Base-by-base conservation (phyloP, 2,329 filamentous ascomycete genomes). In the Lachnellula cervina region DNA sequence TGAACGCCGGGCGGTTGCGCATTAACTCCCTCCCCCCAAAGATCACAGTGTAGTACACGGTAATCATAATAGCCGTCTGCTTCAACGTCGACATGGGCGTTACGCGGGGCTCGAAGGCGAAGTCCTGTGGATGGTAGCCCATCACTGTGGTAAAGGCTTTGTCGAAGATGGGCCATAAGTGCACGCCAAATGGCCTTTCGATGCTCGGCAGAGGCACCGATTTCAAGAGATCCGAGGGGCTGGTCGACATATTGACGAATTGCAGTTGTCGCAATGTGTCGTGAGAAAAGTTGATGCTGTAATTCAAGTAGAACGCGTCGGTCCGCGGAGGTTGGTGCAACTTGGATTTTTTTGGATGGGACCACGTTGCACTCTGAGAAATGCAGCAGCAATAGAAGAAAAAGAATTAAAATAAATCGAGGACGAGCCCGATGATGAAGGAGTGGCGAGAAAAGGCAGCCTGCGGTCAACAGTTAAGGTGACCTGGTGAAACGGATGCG, bases 131-230 rank as follows among this genome's bases (percentile, higher is more conserved):
- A 62, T 89, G 86, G 75, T 93, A 96, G 68, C 93, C 93, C 56
- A 82, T 81, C 62, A 90, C 78, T 56, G 79, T 73, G 71, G 88
- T 87, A 76, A 88, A 97, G 66, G 80, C 86, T 78, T 91, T 90
- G 77, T 87, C 88, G 82, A 97, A 97, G 75, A 95, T 84, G 66
- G 93, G 90, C 94, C 94, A 97, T 73, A 97, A 77, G 62, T 89
- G 80, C 65, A 97, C 78, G 72, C 93, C 94, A 69, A 97, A 97
- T 35, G 93, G 93, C 62, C 89, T 85, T 72, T 97, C 92, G 74
- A 97, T 80, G 60, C 90, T 90, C 55, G 93, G 93, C 64, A 84
- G 71, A 71, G 89, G 80, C 59, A 85, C 68, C 66, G 80, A 74
- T 69, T 81, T 77, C 62, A 81, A 51, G 50, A 69, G 40, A 55